Evolutionary conservation across 1,139 yeast species (phyloP).

Genomic region (Hanseniaspora uvarum): DNA sequence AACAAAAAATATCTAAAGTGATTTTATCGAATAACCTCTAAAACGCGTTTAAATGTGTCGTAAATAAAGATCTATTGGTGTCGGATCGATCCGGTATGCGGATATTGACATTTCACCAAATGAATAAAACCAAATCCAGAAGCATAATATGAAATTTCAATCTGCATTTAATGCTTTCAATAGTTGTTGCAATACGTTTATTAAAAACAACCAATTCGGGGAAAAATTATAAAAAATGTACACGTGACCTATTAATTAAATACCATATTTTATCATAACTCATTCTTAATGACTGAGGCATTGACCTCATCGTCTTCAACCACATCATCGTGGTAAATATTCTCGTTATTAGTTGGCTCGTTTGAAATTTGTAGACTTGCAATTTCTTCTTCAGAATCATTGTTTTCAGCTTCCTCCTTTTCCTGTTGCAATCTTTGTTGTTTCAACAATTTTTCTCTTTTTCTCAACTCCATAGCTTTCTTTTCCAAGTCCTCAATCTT

Average conservation of each 20-base stretch:
- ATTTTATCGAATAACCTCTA: no score
- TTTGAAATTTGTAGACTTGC: neutral
- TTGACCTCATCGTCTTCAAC: neutral
- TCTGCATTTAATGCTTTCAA: neutral
- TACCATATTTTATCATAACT: neutral
- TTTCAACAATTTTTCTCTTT: slow-evolving; percentile 46
- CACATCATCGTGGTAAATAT: neutral
- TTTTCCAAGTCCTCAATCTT: slow-evolving; percentile 69
- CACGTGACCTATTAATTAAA: neutral
- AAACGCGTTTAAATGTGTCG: no score
- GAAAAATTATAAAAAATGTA: no score
- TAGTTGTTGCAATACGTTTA: no score
- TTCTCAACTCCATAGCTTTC: slow-evolving; percentile 63
- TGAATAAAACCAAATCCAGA: no score
- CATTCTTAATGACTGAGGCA: slow-evolving; percentile 7
- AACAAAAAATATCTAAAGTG: neutral
- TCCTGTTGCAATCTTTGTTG: slow-evolving; percentile 19
- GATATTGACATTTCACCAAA: no score
- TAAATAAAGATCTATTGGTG: no score
- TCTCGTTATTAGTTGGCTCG: neutral
- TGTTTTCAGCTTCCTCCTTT: neutral
- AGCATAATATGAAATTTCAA: no score
- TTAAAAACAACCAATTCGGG: no score
- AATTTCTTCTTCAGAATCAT: neutral
- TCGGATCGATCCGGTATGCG: no score